Base-by-base conservation (phyloP, 106 monocot species). In the Triglochin maritima region DNA sequence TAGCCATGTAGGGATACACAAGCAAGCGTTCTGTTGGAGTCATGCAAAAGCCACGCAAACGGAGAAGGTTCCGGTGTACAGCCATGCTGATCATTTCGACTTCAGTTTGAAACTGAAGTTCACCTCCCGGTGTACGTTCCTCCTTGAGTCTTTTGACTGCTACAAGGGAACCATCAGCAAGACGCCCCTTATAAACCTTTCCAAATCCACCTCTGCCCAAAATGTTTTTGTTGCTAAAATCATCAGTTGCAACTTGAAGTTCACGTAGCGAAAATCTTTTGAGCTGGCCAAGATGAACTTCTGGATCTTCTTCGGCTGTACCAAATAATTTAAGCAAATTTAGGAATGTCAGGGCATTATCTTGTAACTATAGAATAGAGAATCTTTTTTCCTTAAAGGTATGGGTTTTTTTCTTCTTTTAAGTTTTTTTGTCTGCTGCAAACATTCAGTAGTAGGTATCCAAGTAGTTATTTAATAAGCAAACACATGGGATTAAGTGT, bases 161-260 rank as follows among this genome's bases (percentile, higher is more conserved):
- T 11, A 81, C 77, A 50, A 81, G 50, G 13, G 77, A 63, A 52
- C 86, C 86, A 80, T 82, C 82, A 42, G 86, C 77, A 60, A 86
- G 79, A 29, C 86, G 70, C 5, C 86, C 86, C 56, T 86, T 86
- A 51, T 86, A 86, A 6, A 86, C 86, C 17, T 86, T 86, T 51
- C 86, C 86, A 74, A 86, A 86, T 13, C 86, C 86, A 6, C 86
- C 86, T 60, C 86, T 79, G 2, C 86, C 86, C 59, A 79, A 60
- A 29, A 79, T 74, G 56, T 79, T 79, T 51, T 64, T 79, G 15
- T 17, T 63, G 64, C 74, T 70, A 48, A 79, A 79, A 16, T 9
- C 46, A 74, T 79, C 79, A 58, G 79, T 79, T 64, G 79, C 79
- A 53, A 79, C 74, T 60, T 69, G 79, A 45, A 79, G 59, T 66